Percentiles rank a stretch among this genome's conserved stretches.
Evolutionary conservation across 1,139 yeast genomes (phyloP).

Genomic region (Kodamaea plutei): DNA sequence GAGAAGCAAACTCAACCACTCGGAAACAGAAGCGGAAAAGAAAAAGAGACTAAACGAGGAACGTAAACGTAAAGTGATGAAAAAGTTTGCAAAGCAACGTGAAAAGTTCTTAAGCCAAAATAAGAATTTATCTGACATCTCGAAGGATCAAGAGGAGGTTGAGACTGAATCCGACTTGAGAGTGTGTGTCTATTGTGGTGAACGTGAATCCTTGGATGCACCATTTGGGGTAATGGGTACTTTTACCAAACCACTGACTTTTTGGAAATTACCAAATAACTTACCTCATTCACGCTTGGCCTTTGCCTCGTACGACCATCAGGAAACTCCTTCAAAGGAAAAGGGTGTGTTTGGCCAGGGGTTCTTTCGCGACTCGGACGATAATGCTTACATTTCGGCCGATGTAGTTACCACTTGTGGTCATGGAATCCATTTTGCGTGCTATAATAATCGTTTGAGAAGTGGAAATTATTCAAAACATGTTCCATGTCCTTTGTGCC

Average conservation of each 20-base stretch:
- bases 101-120: constrained; percentile 35
- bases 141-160: no score
- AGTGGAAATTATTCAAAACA: constrained; percentile 13
- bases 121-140: constrained; percentile 15
- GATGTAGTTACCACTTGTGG: constrained; percentile 58
- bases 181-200: constrained; percentile 67
- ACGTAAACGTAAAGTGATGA: constrained; percentile 37
- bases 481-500: constrained; percentile 63
- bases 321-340: constrained; percentile 9
- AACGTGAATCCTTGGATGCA: constrained; percentile 41
- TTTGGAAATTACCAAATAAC: constrained; percentile 46
- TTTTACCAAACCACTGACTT: constrained; percentile 31
- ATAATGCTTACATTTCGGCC: constrained; percentile 15
- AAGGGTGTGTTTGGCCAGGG: constrained; percentile 26
- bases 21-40: constrained; percentile 42
- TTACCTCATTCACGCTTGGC: constrained; percentile 15
- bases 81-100: constrained; percentile 40
- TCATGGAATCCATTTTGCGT: constrained; percentile 61
- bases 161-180: constrained; percentile 24
- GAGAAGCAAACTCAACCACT: constrained; percentile 16
- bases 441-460: constrained; percentile 34
- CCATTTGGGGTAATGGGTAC: constrained; percentile 55
- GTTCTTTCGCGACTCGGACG: constrained; percentile 15
- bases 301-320: constrained; percentile 25
- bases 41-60: constrained; percentile 37